Evolutionary conservation across 73 alveolate species (phyloP), one percentile per base, ranked within the genome.

Genomic region (Paramecium biaurelia): DNA sequence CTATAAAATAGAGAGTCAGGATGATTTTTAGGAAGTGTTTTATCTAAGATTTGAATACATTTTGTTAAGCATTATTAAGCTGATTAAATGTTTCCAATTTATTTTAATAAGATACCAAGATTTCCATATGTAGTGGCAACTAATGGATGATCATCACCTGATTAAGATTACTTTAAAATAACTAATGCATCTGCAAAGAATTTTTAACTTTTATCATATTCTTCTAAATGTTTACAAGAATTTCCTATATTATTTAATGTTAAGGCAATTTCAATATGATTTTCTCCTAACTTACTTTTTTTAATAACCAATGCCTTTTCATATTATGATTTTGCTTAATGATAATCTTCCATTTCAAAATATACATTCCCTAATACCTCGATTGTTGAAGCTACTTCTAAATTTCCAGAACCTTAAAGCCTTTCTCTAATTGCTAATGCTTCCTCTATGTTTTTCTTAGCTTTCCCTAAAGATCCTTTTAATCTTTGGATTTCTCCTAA

Each of bases 341-440:
- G 94, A 89, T 14, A 89, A 89, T 89, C 94, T 72, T 58, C 85
- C 87, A 89, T 70, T 47, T 89, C 94, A 34, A 89, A 89, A 70
- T 41, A 89, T 20, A 89, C 94, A 89, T 89, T 89, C 30, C 94
- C 94, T 15, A 89, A 45, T 2, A 57, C 74, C 15, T 89, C 94
- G 0, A 76, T 70, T 18, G 85, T 89, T 11, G 94, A 89, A 3
- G 94, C 94, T 2, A 89, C 79, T 72, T 89, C 94, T 30, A 89
- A 70, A 89, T 89, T 76, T 10, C 94, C 94, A 43, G 92, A 38
- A 26, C 94, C 94, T 18, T 70, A 72, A 20, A 89, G 35, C 70
- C 35, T 53, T 53, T 89, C 94, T 70, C 94, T 89, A 6, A 89
- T 89, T 2, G 41, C 37, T 37, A 89, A 63, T n/a, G 94, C 94